These are phyloP conservation scores for Globisporangium camurandrum DNA, from an alignment of 352 stramenopile species.

Conservation along the genomic window DNA sequence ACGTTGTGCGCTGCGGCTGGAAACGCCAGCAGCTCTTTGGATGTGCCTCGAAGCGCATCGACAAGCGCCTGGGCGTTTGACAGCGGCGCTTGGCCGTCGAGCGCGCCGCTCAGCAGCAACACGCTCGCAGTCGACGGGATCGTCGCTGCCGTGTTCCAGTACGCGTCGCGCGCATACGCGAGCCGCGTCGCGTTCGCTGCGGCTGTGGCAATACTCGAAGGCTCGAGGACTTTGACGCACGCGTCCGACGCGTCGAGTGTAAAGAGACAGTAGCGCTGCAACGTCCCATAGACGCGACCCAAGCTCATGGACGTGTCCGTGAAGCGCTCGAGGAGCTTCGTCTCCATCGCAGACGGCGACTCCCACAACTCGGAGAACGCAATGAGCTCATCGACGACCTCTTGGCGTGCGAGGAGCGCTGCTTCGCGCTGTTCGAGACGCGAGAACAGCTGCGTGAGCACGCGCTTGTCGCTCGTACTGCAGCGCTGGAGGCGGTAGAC, in stretches of 20 bases:
- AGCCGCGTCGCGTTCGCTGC: conserved; percentile 13
- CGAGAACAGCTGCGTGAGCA: conserved; percentile 33
- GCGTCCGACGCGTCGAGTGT: conserved; percentile 27
- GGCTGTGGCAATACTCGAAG: conserved; percentile 4
- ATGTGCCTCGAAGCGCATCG: conserved; percentile 21
- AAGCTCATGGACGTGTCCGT: conserved; percentile 33
- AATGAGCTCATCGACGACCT: conserved; percentile 53
- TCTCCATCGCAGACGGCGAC: conserved; percentile 29
- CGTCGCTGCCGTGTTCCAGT: conserved; percentile 21
- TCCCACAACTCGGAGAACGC: conserved; percentile 78
- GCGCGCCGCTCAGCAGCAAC: conserved; percentile 38
- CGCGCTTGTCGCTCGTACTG: conserved; percentile 24
- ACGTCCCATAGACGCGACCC: conserved; percentile 31
- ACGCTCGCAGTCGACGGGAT: conserved; percentile 34
- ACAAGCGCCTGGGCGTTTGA: conserved; percentile 38
- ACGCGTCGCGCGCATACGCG: conserved; percentile 24
- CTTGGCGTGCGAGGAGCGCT: conserved; percentile 8
- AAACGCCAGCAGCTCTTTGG: conserved; percentile 44
- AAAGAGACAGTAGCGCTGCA: conserved; percentile 60
- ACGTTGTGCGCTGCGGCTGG: conserved; percentile 32
- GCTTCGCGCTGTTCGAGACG: conserved; percentile 12
- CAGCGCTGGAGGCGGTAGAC: conserved; percentile 54
- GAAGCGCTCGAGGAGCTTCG: conserved; percentile 37
- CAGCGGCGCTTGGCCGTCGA: conserved; percentile 34
- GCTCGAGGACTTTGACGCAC: conserved; percentile 22